phyloP scores from a whole-genome alignment of 768 basidiomycete species.

The Cystoderma amianthinum region DNA sequence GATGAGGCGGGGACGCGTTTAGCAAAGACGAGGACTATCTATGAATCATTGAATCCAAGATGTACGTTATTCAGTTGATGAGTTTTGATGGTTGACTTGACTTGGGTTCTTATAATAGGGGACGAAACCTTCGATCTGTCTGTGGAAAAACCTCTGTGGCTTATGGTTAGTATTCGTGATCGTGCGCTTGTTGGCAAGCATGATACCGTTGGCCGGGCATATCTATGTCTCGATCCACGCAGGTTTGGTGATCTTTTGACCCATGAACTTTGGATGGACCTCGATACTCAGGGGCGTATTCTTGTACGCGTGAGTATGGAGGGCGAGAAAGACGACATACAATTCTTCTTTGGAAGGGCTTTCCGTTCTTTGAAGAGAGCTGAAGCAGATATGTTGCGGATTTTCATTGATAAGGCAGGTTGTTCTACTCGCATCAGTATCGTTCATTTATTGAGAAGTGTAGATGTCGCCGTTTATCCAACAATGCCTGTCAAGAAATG shows the following conservation, averaged over 20 bases:
- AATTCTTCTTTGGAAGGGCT: conserved; percentile 94
- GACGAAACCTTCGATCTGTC: conserved; percentile 96
- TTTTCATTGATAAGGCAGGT: conserved; percentile 92
- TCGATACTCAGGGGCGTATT: conserved; percentile 82
- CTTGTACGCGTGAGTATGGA: conserved; percentile 94
- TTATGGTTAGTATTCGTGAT: conserved; percentile 93
- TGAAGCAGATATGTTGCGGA: conserved; percentile 91
- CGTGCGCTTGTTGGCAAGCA: conserved; percentile 89
- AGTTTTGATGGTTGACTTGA: background rate
- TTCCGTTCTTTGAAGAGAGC: conserved; percentile 92
- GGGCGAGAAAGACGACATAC: conserved; percentile 96
- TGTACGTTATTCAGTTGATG: conserved; percentile 44
- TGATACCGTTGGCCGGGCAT: conserved; percentile 85
- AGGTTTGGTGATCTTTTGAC: conserved; percentile 85
- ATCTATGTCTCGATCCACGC: conserved; percentile 85
- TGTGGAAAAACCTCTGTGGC: conserved; percentile 90
- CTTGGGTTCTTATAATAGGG: conserved; percentile 47
- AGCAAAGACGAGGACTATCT: conserved; percentile 94
- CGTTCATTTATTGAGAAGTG: background rate
- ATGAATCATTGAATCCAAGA: conserved; percentile 84
- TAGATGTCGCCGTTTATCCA: conserved; percentile 94
- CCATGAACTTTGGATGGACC: conserved; percentile 88
- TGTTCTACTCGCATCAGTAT: background rate
- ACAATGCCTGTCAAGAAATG: conserved; percentile 71
- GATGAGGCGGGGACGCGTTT: conserved; percentile 86